Evolutionary conservation across 2,329 filamentous ascomycete genomes (phyloP), one percentile per base, ranked within the genome.

Genomic region (Pyrenophora teres): DNA sequence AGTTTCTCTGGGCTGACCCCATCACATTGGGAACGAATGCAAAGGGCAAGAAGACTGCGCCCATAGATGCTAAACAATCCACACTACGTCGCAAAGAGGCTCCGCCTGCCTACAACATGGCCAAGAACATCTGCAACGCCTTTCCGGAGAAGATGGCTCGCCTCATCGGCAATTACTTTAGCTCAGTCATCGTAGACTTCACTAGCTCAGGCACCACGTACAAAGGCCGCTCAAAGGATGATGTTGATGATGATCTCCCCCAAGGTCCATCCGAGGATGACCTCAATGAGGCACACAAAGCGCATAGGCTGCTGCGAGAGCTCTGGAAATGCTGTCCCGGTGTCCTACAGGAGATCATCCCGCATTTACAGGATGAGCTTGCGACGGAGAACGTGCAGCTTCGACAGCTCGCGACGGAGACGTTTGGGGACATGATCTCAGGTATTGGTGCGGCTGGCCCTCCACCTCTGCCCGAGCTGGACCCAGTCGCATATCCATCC

Each of bases 161-260:
- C 56, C 91, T 95, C 62, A 88, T 97, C 49, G 93, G 91, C 61
- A 92, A 96, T 68, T 99, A 97, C 73, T 99, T 99, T 72, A 96
- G 92, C 74, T 92, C 96, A 50, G 92, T 97, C 44, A 95, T 99
- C 51, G 86, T 97, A 56, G 92, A 97, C 68, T 89, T 92, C 87
- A 32, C 84, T 79, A 67, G 59, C 32, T 44, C 59, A 1, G 62
- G 61, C 2, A 43, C 38, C 21, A 56, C 57, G 3, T 62, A 61
- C 40, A 57, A 56, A 38, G 61, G 64, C 10, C 61, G 63, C 49
- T 61, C 59, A 32, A 73, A 74, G 31, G 75, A 76, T 31, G 77
- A 78, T 19, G 70, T 68, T 7, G 78, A 76, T 6, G 77, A 77
- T 25, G 74, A 77, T n/a, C 69, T 63, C 8, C 75, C 80, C 12